These are phyloP conservation scores for Bruguiera parviflora DNA, from an alignment of 345 rosid species.

Conservation along the genomic window DNA sequence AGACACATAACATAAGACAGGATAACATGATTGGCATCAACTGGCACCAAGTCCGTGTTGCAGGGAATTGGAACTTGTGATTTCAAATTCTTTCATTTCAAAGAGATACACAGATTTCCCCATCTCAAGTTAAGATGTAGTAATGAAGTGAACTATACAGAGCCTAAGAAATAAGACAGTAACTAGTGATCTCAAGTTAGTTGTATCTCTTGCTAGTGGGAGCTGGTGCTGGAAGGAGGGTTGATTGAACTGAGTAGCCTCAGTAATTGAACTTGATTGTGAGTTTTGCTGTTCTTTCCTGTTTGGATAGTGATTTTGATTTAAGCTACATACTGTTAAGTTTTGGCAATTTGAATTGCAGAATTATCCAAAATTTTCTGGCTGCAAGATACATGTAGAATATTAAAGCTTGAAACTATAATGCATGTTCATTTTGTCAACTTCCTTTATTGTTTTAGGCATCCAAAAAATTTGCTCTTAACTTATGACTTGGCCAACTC, in stretches of 20 bases:
- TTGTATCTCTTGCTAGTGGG: background rate
- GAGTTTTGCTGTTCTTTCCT: background rate
- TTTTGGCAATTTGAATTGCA: background rate
- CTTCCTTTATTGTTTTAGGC: background rate
- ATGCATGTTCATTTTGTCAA: background rate
- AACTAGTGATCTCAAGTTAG: background rate
- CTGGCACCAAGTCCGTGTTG: too few species aligned
- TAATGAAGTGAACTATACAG: too few species aligned
- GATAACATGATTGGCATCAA: background rate
- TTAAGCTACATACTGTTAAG: background rate
- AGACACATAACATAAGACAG: background rate
- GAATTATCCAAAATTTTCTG: background rate
- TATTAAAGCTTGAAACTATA: background rate
- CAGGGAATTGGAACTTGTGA: too few species aligned
- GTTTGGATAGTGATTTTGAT: background rate
- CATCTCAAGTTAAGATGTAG: too few species aligned
- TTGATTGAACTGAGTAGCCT: background rate
- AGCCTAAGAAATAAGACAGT: background rate
- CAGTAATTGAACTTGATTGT: background rate
- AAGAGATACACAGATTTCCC: too few species aligned
- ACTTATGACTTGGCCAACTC: constrained; percentile 16
- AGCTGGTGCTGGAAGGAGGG: background rate
- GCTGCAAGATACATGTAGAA: background rate
- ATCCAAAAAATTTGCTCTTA: background rate
- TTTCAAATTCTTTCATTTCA: too few species aligned